Evolutionary conservation across 495 filamentous ascomycete genomes (phyloP), one percentile per base, ranked within the genome.

Genomic region (Penicillium paxilli): DNA sequence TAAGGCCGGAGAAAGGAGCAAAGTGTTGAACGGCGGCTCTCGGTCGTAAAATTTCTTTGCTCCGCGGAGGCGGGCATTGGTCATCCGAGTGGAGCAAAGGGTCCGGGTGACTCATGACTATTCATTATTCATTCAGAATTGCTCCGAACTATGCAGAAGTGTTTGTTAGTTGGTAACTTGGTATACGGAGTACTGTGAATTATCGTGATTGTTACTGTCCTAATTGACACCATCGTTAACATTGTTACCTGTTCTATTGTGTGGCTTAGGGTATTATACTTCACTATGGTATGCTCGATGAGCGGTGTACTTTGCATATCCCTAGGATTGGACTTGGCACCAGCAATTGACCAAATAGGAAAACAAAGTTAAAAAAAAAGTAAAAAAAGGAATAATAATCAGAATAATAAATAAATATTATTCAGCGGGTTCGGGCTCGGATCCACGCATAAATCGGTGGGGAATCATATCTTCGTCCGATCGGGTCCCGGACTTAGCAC

Each of bases 331-430:
- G 12, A 1, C 33, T 37, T 37, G 33, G 33, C 33, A 17, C 14
- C 33, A 30, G n/a, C 30, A 44, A 30, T 42, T 30, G 17, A 35
- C 7, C 41, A 21, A 23, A 44, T 23, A 44, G 16, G 16, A 21
- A 47, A 53, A 45, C 14, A 53, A 47, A 47, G 47, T 21, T n/a
- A 54, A 47, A 45, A 44, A 35, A 42, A 11, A 20, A 45, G 32
- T 23, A 25, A 40, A n/a, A 16, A 40, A 11, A 9, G 9, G 9
- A 21, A 41, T 7, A 41, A 41, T 19, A 10, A 10, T 9, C 8
- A n/a, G n/a, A n/a, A n/a, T n/a, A n/a, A n/a, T n/a, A n/a, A n/a
- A n/a, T n/a, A n/a, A 44, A 38, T 20, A 44, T 44, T 44, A 44
- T 44, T 44, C 41, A 44, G 35, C 35, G 35, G 35, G 41, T 20